Base-by-base conservation (phyloP, 768 basidiomycete species). In the Gloeophyllum trabeum region DNA sequence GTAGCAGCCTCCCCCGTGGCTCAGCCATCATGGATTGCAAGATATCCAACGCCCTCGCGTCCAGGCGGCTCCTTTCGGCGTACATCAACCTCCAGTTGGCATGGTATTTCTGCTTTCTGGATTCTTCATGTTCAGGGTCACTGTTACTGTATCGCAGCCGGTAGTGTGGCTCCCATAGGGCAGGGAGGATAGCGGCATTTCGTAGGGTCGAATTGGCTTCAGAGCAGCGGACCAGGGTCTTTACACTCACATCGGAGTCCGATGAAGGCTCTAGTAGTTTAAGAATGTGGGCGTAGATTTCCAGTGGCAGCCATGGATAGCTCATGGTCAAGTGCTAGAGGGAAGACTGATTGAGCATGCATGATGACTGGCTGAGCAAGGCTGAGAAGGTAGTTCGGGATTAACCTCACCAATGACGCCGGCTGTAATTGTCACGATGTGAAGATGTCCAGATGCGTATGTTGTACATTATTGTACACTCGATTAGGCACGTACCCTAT, bases 151-250 rank as follows among this genome's bases (percentile, higher is more conserved):
- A 81, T 7, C 75, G 69, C 23, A 41, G 55, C 21, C 47, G 59
- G 52, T 79, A 81, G 42, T 75, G 73, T 0, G 64, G 51, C 48
- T 71, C 60, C 79, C 79, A 81, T 24, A 79, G 41, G 4, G 50
- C 42, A 0, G 66, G 42, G 2, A 63, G 19, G 12, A 56, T 60
- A 2, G 71, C 70, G 4, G 69, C 76, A 43, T 64, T 63, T 21
- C 61, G 60, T n/a, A 76, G 55, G 16, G 62, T 44, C 0, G 58
- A 54, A 47, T 56, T 71, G 1, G 59, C 52, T 42, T 44, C 54
- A 22, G 67, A 57, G 52, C 66, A 78, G 32, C 57, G 61, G 13
- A 56, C 49, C 22, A 79, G 54, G 1, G 67, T 63, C 42, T 47
- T 53, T 14, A 60, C 46, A 24, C 54, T 49, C 23, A 54, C 50